A percentile compares a stretch with the other conserved stretches of the same genome.
Conservation (phyloP, 2,329 filamentous ascomycete species). For the Pseudofabraea citricarpa region DNA sequence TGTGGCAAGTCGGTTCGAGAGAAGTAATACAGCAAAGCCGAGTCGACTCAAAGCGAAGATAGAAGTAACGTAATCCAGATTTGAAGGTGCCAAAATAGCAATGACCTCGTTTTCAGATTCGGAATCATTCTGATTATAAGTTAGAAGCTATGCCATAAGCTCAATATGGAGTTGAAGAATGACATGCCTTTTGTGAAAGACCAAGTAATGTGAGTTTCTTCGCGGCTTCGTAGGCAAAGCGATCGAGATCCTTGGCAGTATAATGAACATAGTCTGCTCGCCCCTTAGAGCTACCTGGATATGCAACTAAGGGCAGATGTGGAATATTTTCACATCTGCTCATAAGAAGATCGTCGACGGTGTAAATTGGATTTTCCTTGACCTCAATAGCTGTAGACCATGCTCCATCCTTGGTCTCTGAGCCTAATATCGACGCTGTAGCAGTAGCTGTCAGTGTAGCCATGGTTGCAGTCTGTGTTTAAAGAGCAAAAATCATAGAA, state of each 20-base stretch:
- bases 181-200: conserved; percentile 13
- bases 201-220: conserved; percentile 16
- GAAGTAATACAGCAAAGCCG: conserved; percentile 46
- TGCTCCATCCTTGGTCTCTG: no score
- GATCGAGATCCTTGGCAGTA: conserved; percentile 24
- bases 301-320: conserved; percentile 21
- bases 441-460: no score
- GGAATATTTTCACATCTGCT: conserved; percentile 15
- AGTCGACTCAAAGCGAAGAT: conserved; percentile 46
- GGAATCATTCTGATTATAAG: neutral
- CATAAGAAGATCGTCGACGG: conserved; percentile 21
- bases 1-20: conserved; percentile 48
- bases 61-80: conserved; percentile 47
- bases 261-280: conserved; percentile 22
- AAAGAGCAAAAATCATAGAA: no score
- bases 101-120: conserved; percentile 12
- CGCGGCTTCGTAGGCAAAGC: conserved; percentile 23
- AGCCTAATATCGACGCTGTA: no score
- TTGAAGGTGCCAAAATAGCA: conserved; percentile 21
- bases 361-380: conserved; percentile 3
- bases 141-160: neutral
- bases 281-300: conserved; percentile 16
- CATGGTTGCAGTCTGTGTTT: no score
- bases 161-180: neutral
- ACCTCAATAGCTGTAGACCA: no score